Conservation (phyloP, 2,329 filamentous ascomycete species). For the Chalara sp. region DNA sequence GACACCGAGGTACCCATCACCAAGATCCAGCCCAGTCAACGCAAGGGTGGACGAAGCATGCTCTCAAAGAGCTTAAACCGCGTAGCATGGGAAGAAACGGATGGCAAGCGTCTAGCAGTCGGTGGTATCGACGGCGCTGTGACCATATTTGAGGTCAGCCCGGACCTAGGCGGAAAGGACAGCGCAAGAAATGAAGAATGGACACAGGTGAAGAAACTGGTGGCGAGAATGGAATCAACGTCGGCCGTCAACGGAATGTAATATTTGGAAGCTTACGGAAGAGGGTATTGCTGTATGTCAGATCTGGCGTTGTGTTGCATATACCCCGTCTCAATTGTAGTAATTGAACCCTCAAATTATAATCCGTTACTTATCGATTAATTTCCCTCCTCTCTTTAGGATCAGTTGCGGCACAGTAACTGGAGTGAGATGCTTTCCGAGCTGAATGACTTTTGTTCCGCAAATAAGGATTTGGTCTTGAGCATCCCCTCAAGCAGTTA, state of each 20-base stretch:
- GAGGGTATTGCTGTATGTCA: not conserved
- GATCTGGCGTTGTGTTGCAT: slow-evolving; percentile 19
- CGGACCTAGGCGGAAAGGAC: slow-evolving; percentile 78
- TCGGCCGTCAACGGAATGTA: slow-evolving; percentile 17
- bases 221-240: slow-evolving; percentile 62
- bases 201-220: slow-evolving; percentile 84
- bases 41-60: slow-evolving; percentile 59
- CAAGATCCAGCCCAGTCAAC: slow-evolving; percentile 63
- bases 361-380: not conserved
- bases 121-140: slow-evolving; percentile 88
- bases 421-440: too few relatives aligned
- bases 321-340: slow-evolving; percentile 12
- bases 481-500: too few relatives aligned
- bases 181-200: slow-evolving; percentile 81
- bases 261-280: not conserved
- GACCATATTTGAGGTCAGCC: slow-evolving; percentile 87
- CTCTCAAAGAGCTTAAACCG: slow-evolving; percentile 88
- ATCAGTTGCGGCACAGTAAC: too few relatives aligned
- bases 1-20: slow-evolving; percentile 90
- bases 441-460: too few relatives aligned
- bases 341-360: not conserved
- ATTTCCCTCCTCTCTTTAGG: too few relatives aligned
- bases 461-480: too few relatives aligned
- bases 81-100: slow-evolving; percentile 84
- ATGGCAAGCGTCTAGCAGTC: slow-evolving; percentile 80